Evolutionary conservation across 2,329 filamentous ascomycete species (phyloP).

Genomic region (Cladophialophora yegresii): DNA sequence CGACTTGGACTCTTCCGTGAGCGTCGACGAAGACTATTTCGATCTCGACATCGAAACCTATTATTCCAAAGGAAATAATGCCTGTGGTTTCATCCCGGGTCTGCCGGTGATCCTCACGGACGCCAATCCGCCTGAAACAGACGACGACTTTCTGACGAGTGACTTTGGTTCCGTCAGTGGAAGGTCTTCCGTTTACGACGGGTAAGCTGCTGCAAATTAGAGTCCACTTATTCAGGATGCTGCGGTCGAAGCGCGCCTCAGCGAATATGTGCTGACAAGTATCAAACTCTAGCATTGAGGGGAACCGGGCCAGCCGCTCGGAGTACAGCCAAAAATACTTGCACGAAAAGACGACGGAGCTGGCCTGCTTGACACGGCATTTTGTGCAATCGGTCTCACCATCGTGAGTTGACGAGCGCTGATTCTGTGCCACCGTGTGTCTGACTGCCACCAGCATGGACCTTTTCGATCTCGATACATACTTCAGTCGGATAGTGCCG

Average conservation of each 20-base stretch:
- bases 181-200: slow-evolving; percentile 28
- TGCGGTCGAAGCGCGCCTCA: too few relatives aligned
- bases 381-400: slow-evolving; percentile 43
- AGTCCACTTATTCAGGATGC: background rate
- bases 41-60: slow-evolving; percentile 36
- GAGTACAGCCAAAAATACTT: slow-evolving; percentile 34
- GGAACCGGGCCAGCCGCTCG: slow-evolving; percentile 23
- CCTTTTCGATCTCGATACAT: slow-evolving; percentile 46
- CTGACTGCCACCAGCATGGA: slow-evolving; percentile 40
- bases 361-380: slow-evolving; percentile 44
- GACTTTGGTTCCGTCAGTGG: slow-evolving; percentile 31
- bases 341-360: slow-evolving; percentile 37
- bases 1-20: slow-evolving; percentile 29
- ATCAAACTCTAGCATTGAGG: slow-evolving; percentile 19
- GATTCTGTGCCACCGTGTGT: background rate
- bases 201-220: slow-evolving; percentile 11
- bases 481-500: slow-evolving; percentile 44
- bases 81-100: slow-evolving; percentile 35
- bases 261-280: background rate
- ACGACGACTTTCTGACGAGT: slow-evolving; percentile 32
- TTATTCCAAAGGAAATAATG: slow-evolving; percentile 36
- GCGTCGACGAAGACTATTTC: slow-evolving; percentile 34
- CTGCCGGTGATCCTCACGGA: slow-evolving; percentile 34
- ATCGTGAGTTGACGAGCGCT: slow-evolving; percentile 29
- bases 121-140: slow-evolving; percentile 28